Evolutionary conservation across 2,329 filamentous ascomycete species (phyloP), one percentile per base, ranked within the genome.

Genomic region (Penicillium hordei): DNA sequence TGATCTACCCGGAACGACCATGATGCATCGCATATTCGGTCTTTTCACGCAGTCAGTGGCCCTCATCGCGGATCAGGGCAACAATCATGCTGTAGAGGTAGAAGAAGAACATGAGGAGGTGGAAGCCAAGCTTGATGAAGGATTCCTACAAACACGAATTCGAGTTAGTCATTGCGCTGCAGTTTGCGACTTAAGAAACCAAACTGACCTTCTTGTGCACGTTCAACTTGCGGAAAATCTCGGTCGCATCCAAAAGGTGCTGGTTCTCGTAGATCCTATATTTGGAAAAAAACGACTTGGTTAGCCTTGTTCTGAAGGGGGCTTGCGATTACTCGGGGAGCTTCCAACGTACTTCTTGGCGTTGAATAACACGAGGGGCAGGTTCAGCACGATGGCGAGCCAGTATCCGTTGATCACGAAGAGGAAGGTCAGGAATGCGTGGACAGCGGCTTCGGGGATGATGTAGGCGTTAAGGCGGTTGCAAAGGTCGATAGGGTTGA

Each of bases 381-480:
- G 77, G 79, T 99, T 99, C 71, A 99, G 84, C 58, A 97, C 77
- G 61, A 99, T 82, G 52, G 95, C 90, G 64, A 97, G 74, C 95
- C 95, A 99, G 83, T 99, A 99, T 68, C 94, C 94, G 76, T 99
- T 99, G 82, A 99, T 91, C 61, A 99, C 83, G 83, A 99, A 99
- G 64, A 99, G 80, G 76, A 96, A 88, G 52, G 94, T 97, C 73
- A 99, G 80, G 83, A 97, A 94, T 65, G 89, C 93, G 77, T 99
- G 95, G 64, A 99, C 93, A 66, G 91, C 93, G 71, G 94, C 94
- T 85, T 99, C 95, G 74, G 94, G 94, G 72, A 99, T 89, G 76
- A 99, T 99, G 83, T 99, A 99, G 76, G 93, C 95, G 85, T 99
- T 99, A 69, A 99, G 89, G 71, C 94, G 93, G 88, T 99, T 99